These are phyloP conservation scores for Cylindrotheca closterium DNA, from an alignment of 108 stramenopile genomes.

Conservation along the genomic window DNA sequence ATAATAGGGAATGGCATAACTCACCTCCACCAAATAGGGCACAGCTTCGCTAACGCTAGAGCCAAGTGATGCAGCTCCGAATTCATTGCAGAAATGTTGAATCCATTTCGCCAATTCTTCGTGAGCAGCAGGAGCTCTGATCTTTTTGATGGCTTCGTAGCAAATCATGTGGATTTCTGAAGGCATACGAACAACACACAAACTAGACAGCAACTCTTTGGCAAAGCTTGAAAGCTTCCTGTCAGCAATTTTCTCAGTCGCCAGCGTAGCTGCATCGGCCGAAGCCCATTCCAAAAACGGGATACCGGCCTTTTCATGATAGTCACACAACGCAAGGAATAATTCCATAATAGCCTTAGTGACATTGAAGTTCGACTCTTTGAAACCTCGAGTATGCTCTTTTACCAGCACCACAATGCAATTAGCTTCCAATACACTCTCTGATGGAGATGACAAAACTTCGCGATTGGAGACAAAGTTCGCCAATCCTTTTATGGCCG, in stretches of 20 bases:
- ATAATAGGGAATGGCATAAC: not conserved
- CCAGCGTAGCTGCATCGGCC: slow-evolving; percentile 42
- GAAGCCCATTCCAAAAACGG: slow-evolving; percentile 44
- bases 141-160: slow-evolving; percentile 29
- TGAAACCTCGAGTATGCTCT: slow-evolving; percentile 70
- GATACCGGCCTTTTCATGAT: slow-evolving; percentile 22
- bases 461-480: slow-evolving; percentile 38
- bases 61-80: slow-evolving; percentile 62
- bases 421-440: slow-evolving; percentile 23
- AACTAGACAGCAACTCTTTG: slow-evolving; percentile 37
- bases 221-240: slow-evolving; percentile 64
- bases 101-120: slow-evolving; percentile 70
- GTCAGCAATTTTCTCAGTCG: slow-evolving; percentile 77
- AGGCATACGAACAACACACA: slow-evolving; percentile 64
- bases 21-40: slow-evolving; percentile 51
- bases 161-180: slow-evolving; percentile 30
- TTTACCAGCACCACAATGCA: slow-evolving; percentile 61
- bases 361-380: slow-evolving; percentile 84
- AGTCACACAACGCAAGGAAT: slow-evolving; percentile 50
- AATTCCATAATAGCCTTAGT: slow-evolving; percentile 61
- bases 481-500: slow-evolving; percentile 57
- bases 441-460: slow-evolving; percentile 1
- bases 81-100: slow-evolving; percentile 53
- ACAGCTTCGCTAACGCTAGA: slow-evolving; percentile 45
- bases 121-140: slow-evolving; percentile 74